phyloP scores from a whole-genome alignment of 2,329 filamentous ascomycete species.

The Fusarium redolens region DNA sequence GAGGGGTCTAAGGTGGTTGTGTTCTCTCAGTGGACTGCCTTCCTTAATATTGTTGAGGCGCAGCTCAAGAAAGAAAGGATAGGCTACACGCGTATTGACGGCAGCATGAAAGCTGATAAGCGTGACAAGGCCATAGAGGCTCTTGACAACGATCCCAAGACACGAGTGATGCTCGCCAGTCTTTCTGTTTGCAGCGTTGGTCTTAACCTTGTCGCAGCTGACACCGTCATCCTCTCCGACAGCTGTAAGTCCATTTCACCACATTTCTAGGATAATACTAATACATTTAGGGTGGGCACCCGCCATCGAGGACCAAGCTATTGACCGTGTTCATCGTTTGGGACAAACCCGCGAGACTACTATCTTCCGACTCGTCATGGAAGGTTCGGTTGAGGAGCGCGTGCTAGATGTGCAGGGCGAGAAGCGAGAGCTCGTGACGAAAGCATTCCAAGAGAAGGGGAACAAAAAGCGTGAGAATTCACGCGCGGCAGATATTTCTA shows the following conservation, averaged over 20 bases:
- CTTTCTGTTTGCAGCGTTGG: constrained; percentile 86
- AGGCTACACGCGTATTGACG: constrained; percentile 79
- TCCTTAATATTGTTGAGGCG: constrained; percentile 76
- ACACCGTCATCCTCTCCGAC: constrained; percentile 85
- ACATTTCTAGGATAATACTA: constrained; percentile 1
- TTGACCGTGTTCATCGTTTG: constrained; percentile 87
- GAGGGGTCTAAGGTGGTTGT: constrained; percentile 75
- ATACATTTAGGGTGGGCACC: constrained; percentile 80
- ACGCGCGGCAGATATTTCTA: constrained; percentile 65
- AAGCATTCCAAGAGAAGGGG: constrained; percentile 82
- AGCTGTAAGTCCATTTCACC: constrained; percentile 63
- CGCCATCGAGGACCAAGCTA: constrained; percentile 90
- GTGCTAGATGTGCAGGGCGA: constrained; percentile 82
- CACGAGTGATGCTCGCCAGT: constrained; percentile 83
- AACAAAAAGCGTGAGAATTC: constrained; percentile 67
- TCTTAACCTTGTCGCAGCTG: constrained; percentile 85
- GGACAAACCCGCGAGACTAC: constrained; percentile 84
- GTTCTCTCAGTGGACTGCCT: constrained; percentile 83
- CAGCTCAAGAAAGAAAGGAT: constrained; percentile 72
- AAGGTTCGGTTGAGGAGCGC: constrained; percentile 82
- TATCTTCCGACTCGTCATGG: constrained; percentile 84
- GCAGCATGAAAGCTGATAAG: constrained; percentile 75
- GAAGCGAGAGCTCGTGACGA: constrained; percentile 81
- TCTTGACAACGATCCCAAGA: constrained; percentile 74
- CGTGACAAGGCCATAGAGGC: constrained; percentile 79